Evolutionary conservation across 139 green algal species (phyloP).

Genomic region (Zygnema cylindricum): DNA sequence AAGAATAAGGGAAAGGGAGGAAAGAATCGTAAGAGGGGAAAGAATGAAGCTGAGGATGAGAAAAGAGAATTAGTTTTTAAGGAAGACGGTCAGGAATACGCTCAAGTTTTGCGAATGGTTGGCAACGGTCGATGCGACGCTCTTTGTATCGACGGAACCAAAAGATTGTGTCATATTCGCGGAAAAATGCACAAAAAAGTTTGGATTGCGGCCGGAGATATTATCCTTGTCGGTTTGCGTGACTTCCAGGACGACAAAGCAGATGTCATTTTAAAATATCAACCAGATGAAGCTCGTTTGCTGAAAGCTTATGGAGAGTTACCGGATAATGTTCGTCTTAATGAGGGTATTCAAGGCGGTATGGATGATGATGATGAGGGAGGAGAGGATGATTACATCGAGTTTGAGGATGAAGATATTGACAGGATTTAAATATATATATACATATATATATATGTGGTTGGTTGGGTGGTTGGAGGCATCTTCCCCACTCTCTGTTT

Average conservation of each 20-base stretch:
- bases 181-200: slow-evolving; percentile 99
- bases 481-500: no score
- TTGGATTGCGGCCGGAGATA: slow-evolving; percentile 89
- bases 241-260: slow-evolving; percentile 99
- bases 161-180: slow-evolving; percentile 97
- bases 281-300: slow-evolving; percentile 88
- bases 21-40: slow-evolving; percentile 61
- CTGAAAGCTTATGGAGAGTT: slow-evolving; percentile 98
- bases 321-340: slow-evolving; percentile 76
- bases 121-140: slow-evolving; percentile 97
- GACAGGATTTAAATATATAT: slow-evolving; percentile 55
- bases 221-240: slow-evolving; percentile 95
- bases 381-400: slow-evolving; percentile 44
- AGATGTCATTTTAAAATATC: slow-evolving; percentile 99
- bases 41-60: slow-evolving; percentile 73
- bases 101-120: slow-evolving; percentile 96
- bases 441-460: no score
- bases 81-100: slow-evolving; percentile 96
- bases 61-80: slow-evolving; percentile 99
- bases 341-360: slow-evolving; percentile 49
- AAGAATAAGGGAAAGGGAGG: slow-evolving; percentile 64
- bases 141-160: slow-evolving; percentile 97
- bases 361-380: slow-evolving; percentile 43
- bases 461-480: not conserved
- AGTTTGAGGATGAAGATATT: slow-evolving; percentile 55